Evolutionary conservation across 805 yeast genomes (phyloP).

Genomic region (Kazachstania martiniae): DNA sequence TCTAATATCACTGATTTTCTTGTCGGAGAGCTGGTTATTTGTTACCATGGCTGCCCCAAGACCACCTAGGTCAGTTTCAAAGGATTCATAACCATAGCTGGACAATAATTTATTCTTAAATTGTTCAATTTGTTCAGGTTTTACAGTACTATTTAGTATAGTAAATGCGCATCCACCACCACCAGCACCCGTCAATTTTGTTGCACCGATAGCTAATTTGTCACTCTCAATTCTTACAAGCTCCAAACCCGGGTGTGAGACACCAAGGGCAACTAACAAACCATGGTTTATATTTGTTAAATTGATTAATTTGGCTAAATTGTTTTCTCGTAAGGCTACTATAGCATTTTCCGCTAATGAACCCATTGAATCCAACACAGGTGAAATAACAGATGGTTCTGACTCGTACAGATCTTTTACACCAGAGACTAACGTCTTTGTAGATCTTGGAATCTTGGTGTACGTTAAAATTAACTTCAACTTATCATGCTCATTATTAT

Average conservation of each 20-base stretch:
- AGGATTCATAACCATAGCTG: conserved; percentile 55
- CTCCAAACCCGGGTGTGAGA: conserved; percentile 88
- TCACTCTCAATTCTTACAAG: conserved; percentile 58
- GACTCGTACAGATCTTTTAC: conserved; percentile 47
- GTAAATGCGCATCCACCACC: conserved; percentile 99
- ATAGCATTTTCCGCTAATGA: conserved; percentile 36
- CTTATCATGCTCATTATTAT: too few relatives aligned
- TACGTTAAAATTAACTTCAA: conserved; percentile 53
- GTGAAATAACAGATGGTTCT: conserved; percentile 43
- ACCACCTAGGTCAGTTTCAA: conserved; percentile 78
- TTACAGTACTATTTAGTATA: conserved; percentile 40
- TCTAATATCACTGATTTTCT: too few relatives aligned
- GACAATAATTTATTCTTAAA: conserved; percentile 26
- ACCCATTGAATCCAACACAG: conserved; percentile 69
- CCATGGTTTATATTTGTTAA: conserved; percentile 82
- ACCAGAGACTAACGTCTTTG: conserved; percentile 70
- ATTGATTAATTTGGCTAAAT: conserved; percentile 34
- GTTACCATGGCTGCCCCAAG: conserved; percentile 51
- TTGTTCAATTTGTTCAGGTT: conserved; percentile 26
- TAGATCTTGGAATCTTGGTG: conserved; percentile 78
- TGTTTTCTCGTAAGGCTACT: conserved; percentile 22
- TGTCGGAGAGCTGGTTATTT: neutral
- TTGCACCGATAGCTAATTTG: conserved; percentile 58
- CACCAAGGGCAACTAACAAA: conserved; percentile 72
- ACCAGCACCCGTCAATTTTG: conserved; percentile 96